phyloP scores from a whole-genome alignment of 2,329 filamentous ascomycete genomes.

The Hirsutella rhossiliensis region DNA sequence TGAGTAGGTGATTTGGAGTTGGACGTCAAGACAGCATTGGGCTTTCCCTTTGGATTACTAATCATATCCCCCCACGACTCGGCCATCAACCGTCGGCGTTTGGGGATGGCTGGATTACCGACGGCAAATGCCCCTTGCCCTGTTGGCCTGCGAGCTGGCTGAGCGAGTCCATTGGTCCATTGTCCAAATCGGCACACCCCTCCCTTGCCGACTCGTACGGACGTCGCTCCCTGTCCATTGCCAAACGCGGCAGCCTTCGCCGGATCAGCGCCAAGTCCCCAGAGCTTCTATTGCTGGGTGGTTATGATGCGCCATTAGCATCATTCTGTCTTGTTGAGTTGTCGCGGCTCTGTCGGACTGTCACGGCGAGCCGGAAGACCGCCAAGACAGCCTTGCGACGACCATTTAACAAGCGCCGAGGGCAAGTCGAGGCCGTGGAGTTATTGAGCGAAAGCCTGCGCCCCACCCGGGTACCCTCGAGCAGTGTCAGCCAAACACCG shows the following conservation, averaged over 20 bases:
- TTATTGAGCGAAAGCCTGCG: too few relatives aligned
- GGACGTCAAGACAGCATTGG: background rate
- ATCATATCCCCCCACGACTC: background rate
- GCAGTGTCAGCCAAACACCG: too few relatives aligned
- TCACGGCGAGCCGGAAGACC: too few relatives aligned
- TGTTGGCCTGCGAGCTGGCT: too few relatives aligned
- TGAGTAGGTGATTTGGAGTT: background rate
- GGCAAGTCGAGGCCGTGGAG: too few relatives aligned
- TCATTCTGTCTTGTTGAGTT: background rate
- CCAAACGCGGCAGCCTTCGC: background rate
- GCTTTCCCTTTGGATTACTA: background rate
- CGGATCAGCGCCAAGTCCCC: background rate
- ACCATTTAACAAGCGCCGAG: too few relatives aligned
- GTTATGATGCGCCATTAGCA: background rate
- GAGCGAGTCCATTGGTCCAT: too few relatives aligned
- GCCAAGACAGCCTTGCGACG: too few relatives aligned
- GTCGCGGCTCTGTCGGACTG: background rate
- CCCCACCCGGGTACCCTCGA: too few relatives aligned
- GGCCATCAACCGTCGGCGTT: background rate
- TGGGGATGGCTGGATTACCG: background rate
- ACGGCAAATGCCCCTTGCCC: conserved; percentile 1
- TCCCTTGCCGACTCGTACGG: too few relatives aligned
- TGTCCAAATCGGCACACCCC: too few relatives aligned
- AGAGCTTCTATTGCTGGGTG: background rate
- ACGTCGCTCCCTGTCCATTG: background rate